Evolutionary conservation across 2,329 filamentous ascomycete genomes (phyloP).

Genomic region (Madurella mycetomatis): DNA sequence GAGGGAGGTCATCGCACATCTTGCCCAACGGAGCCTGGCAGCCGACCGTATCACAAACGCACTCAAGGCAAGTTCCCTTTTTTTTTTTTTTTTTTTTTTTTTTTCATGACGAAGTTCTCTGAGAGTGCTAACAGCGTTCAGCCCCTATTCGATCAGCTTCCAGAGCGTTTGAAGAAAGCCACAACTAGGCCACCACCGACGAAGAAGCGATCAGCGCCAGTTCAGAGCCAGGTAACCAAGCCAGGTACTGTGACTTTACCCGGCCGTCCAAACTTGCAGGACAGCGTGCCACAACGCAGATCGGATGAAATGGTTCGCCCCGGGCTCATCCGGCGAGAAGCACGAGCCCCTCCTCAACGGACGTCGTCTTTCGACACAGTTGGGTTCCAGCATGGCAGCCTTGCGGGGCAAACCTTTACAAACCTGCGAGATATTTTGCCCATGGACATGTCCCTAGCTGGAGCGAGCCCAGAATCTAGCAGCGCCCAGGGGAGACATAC

Average conservation of each 20-base stretch:
- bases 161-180: slow-evolving; percentile 60
- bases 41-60: slow-evolving; percentile 80
- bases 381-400: slow-evolving; percentile 26
- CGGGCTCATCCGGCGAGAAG: slow-evolving; percentile 12
- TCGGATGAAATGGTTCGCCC: slow-evolving; percentile 28
- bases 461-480: slow-evolving; percentile 35
- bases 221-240: slow-evolving; percentile 30
- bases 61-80: slow-evolving; percentile 66
- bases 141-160: slow-evolving; percentile 79
- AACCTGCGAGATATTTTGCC: slow-evolving; percentile 44
- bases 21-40: slow-evolving; percentile 80
- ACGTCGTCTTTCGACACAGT: slow-evolving; percentile 27
- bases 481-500: slow-evolving; percentile 30
- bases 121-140: slow-evolving; percentile 33
- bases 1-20: slow-evolving; percentile 71
- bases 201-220: slow-evolving; percentile 54
- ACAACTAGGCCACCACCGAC: slow-evolving; percentile 38
- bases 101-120: neutral
- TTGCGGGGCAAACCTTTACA: slow-evolving; percentile 32
- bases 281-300: slow-evolving; percentile 20
- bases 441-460: slow-evolving; percentile 42
- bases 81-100: too few relatives aligned
- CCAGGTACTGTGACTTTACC: slow-evolving; percentile 29
- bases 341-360: slow-evolving; percentile 18
- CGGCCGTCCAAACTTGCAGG: slow-evolving; percentile 25